A percentile compares a stretch with the other conserved stretches of the same genome.
These are phyloP conservation scores for Gyrodon lividus DNA, from an alignment of 768 basidiomycete genomes.

Conservation along the genomic window DNA sequence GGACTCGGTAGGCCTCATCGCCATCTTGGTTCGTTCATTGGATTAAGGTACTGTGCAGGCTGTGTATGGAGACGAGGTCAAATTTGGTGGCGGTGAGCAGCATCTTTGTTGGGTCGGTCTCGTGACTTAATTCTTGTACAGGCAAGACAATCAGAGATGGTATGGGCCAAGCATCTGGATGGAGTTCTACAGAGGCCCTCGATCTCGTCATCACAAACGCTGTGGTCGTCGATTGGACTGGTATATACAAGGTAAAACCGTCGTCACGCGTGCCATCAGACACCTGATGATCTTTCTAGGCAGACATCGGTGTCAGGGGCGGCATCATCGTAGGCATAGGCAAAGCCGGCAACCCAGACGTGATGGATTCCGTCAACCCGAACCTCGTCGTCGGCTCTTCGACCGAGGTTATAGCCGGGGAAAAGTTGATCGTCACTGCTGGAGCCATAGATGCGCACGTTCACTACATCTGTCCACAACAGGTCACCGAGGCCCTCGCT, in stretches of 20 bases:
- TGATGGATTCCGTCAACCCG: conserved; percentile 77
- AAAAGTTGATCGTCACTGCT: conserved; percentile 90
- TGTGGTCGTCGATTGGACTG: conserved; percentile 90
- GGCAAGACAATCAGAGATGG: conserved; percentile 95
- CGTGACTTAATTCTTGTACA: conserved; percentile 25
- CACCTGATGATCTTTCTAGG: conserved; percentile 45
- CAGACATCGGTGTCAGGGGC: conserved; percentile 89
- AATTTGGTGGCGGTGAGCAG: conserved; percentile 86
- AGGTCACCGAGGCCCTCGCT: conserved; percentile 81
- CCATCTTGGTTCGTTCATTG: neutral
- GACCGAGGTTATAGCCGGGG: conserved; percentile 95
- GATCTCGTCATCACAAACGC: conserved; percentile 97
- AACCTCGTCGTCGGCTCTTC: conserved; percentile 81
- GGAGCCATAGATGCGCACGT: conserved; percentile 91
- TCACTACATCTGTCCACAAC: conserved; percentile 95
- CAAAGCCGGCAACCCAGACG: conserved; percentile 96
- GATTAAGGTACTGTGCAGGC: conserved; percentile 46
- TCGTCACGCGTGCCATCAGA: neutral
- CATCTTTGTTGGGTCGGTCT: neutral
- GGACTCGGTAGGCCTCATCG: conserved; percentile 55
- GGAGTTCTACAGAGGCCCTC: conserved; percentile 62
- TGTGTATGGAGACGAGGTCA: conserved; percentile 93
- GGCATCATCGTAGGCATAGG: conserved; percentile 86
- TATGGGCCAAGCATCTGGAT: conserved; percentile 88
- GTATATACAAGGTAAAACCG: conserved; percentile 80